Base-by-base conservation (phyloP, 2,329 filamentous ascomycete species). In the Penicillium italicum region DNA sequence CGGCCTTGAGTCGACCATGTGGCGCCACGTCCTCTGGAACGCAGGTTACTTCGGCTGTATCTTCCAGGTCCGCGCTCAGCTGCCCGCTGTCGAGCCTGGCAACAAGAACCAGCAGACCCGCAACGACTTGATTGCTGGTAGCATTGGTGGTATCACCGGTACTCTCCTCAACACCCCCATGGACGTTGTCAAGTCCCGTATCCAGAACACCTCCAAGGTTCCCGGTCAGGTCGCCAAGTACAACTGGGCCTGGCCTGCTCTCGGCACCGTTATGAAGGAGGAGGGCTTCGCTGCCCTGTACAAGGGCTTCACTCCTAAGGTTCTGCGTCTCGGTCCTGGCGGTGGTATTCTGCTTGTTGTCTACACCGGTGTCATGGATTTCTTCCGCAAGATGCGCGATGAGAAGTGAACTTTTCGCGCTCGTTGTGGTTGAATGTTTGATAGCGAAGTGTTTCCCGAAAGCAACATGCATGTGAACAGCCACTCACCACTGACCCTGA, bases 231-330 rank as follows among this genome's bases (percentile, higher is more conserved):
- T 85, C 22, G 90, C 90, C 71, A 99, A 99, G 83, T 99, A 99
- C 81, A 97, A 97, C 84, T 99, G 94, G 94, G 94, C 94, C 31
- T 96, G 87, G 84, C 90, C 91, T 44, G 86, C 91, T 22, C 80
- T 97, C 48, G 87, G 83, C 54, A 94, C 90, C 8, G 90, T 99
- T 58, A 86, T 91, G 77, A 90, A 85, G 77, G 94, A 99, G 78
- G 94, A 99, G 77, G 94, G 94, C 5, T 93, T 96, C 72, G 77
- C 76, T 45, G 94, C 94, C 37, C 80, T 99, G 57, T 99, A 99
- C 83, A 99, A 97, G 83, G 94, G 94, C 16, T 99, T 99, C 82
- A 71, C 94, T 60, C 94, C 94, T 65, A 99, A 99, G 84, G 94
- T 97, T 34, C 80, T 96, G 61, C 80, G 89, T 77, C 73, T 88